Conservation (phyloP, 805 yeast species). For the Cyberlindnera maritima region DNA sequence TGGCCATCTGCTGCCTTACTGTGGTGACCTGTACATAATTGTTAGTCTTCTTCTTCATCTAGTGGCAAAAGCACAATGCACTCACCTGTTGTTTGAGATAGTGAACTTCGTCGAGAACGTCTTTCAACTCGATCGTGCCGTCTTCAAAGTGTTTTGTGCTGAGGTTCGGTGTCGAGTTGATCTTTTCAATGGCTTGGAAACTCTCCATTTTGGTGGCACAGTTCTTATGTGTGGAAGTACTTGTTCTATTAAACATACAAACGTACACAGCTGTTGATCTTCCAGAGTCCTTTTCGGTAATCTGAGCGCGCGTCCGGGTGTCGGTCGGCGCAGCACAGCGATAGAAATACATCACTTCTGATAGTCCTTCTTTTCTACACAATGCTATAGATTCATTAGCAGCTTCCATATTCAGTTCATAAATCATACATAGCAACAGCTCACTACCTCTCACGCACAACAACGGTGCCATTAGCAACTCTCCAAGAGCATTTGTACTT, state of each 20-base stretch:
- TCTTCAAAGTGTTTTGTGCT: conserved; percentile 40
- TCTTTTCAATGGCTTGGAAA: conserved; percentile 29
- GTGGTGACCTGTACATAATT: conserved; percentile 17
- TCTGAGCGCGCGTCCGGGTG: too few species aligned
- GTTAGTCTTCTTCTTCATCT: conserved; percentile 1
- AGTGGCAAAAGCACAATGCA: background rate
- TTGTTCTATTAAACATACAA: too few species aligned
- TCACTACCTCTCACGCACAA: conserved; percentile 13
- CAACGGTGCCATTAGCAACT: conserved; percentile 9
- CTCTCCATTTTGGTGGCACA: conserved; percentile 24
- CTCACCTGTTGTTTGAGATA: conserved; percentile 31
- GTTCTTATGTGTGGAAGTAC: too few species aligned
- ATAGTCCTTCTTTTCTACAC: too few species aligned
- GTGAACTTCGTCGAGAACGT: conserved; percentile 35
- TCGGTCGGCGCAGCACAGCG: too few species aligned
- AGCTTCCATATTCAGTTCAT: too few species aligned
- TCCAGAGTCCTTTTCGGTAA: too few species aligned
- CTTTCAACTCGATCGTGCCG: conserved; percentile 35
- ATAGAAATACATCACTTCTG: too few species aligned
- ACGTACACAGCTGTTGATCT: too few species aligned
- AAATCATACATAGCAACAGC: too few species aligned
- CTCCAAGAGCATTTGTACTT: conserved; percentile 18
- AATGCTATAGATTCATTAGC: too few species aligned
- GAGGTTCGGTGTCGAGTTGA: conserved; percentile 24
- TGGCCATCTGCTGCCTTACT: conserved; percentile 40